Evolutionary conservation across 116 monocot genomes (phyloP).

Genomic region (Trichopus zeylanicus): DNA sequence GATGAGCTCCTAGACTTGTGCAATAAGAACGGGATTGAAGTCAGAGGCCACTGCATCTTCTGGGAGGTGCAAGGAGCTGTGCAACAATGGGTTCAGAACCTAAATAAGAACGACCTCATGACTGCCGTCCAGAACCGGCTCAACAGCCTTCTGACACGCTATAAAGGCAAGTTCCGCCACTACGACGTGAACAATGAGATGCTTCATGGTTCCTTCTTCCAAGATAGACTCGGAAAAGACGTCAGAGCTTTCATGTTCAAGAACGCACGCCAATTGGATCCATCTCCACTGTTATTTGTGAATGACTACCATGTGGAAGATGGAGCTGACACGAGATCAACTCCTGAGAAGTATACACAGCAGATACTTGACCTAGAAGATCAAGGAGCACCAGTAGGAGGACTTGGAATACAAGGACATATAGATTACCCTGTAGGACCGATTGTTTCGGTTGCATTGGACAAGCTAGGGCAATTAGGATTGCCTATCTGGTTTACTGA

Average conservation of each 20-base stretch:
- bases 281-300: slow-evolving; percentile 60
- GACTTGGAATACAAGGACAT: slow-evolving; percentile 82
- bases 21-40: slow-evolving; percentile 38
- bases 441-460: slow-evolving; percentile 45
- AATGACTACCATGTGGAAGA: slow-evolving; percentile 85
- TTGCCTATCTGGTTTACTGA: slow-evolving; percentile 90
- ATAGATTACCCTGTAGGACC: slow-evolving; percentile 65
- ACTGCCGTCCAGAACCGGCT: slow-evolving; percentile 56
- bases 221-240: slow-evolving; percentile 68
- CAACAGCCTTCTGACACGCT: slow-evolving; percentile 58
- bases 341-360: slow-evolving; percentile 74
- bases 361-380: slow-evolving; percentile 65
- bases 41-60: slow-evolving; percentile 89
- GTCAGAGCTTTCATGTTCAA: slow-evolving; percentile 70
- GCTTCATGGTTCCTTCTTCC: slow-evolving; percentile 95
- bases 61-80: slow-evolving; percentile 70
- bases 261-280: slow-evolving; percentile 56
- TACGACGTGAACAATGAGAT: slow-evolving; percentile 96
- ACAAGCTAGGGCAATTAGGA: slow-evolving; percentile 54
- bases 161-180: slow-evolving; percentile 69
- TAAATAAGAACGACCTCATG: slow-evolving; percentile 49
- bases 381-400: slow-evolving; percentile 76
- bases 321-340: slow-evolving; percentile 35
- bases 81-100: slow-evolving; percentile 59
- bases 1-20: slow-evolving; percentile 78